These are phyloP conservation scores for Mycena crocata DNA, from an alignment of 768 basidiomycete species.

Conservation along the genomic window DNA sequence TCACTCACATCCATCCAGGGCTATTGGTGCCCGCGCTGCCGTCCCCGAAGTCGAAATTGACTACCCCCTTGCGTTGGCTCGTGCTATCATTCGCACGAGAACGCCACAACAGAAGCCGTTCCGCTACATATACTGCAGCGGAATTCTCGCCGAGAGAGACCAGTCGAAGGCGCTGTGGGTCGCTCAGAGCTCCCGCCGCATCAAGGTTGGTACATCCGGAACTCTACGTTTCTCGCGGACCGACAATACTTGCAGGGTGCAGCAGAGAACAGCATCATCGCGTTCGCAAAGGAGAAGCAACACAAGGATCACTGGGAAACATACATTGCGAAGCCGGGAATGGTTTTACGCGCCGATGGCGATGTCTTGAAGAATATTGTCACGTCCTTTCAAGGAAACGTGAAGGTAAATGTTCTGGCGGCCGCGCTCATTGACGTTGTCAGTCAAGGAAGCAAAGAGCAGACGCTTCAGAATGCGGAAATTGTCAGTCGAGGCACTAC, in stretches of 20 bases:
- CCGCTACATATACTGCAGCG: constrained; percentile 22
- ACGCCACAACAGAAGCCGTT: constrained; percentile 8
- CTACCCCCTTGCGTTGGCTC: constrained; percentile 14
- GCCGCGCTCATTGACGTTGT: constrained; percentile 19
- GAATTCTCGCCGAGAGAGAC: constrained; percentile 13
- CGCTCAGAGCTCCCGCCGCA: background rate
- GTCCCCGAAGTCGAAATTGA: constrained; percentile 27
- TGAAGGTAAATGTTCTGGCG: constrained; percentile 13
- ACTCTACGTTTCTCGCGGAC: background rate
- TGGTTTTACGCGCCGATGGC: background rate
- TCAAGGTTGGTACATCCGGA: background rate
- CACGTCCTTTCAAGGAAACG: background rate
- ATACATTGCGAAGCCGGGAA: constrained; percentile 18
- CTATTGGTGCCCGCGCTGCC: constrained; percentile 10
- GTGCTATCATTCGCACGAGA: background rate
- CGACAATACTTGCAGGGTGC: background rate
- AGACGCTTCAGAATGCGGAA: background rate
- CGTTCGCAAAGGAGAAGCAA: background rate
- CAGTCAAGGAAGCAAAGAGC: background rate
- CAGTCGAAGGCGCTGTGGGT: constrained; percentile 11
- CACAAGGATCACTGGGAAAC: constrained; percentile 13
- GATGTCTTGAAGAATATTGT: background rate
- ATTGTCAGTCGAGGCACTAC: background rate
- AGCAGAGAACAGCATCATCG: constrained; percentile 18
- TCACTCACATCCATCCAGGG: background rate